phyloP scores from a whole-genome alignment of 163 green algal species.

The Prototheca stagnorum region DNA sequence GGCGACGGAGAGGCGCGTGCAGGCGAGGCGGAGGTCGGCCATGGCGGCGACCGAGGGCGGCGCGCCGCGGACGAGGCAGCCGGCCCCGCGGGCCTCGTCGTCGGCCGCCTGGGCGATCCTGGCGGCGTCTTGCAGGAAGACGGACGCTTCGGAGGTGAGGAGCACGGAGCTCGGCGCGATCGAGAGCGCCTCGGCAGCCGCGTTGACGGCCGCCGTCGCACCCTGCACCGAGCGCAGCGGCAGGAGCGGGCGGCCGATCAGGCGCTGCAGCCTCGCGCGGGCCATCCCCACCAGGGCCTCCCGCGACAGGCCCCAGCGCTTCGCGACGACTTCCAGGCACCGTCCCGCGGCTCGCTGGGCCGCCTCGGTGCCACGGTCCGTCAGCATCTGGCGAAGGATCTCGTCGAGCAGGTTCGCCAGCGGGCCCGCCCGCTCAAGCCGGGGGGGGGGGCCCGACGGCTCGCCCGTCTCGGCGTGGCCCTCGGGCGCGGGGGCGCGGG shows the following conservation, averaged over 20 bases:
- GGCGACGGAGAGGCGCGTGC: constrained; percentile 57
- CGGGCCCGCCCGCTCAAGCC: background rate
- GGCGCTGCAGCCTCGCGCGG: constrained; percentile 10
- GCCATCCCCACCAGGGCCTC: constrained; percentile 30
- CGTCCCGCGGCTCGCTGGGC: background rate
- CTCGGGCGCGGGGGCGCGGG: too few species aligned
- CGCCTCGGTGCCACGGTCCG: constrained; percentile 5
- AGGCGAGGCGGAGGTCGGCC: constrained; percentile 40
- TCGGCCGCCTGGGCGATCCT: constrained; percentile 15
- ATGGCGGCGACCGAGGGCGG: constrained; percentile 25
- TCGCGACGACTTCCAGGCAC: constrained; percentile 2
- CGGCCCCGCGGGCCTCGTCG: background rate
- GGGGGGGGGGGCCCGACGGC: too few species aligned
- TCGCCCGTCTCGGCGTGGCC: too few species aligned
- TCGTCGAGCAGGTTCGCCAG: background rate
- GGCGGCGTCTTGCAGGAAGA: constrained; percentile 12
- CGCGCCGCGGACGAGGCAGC: background rate
- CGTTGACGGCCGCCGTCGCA: too few species aligned
- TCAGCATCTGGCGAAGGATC: constrained; percentile 2
- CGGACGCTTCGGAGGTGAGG: constrained; percentile 6
- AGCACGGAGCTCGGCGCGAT: constrained; percentile 14
- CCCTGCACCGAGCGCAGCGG: constrained; percentile 24
- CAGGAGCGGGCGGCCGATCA: constrained; percentile 36
- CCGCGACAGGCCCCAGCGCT: constrained; percentile 5
- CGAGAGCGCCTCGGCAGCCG: too few species aligned